Conservation (phyloP, 1,284 basidiomycete species). For the Sporisorium iseilematis-ciliati region DNA sequence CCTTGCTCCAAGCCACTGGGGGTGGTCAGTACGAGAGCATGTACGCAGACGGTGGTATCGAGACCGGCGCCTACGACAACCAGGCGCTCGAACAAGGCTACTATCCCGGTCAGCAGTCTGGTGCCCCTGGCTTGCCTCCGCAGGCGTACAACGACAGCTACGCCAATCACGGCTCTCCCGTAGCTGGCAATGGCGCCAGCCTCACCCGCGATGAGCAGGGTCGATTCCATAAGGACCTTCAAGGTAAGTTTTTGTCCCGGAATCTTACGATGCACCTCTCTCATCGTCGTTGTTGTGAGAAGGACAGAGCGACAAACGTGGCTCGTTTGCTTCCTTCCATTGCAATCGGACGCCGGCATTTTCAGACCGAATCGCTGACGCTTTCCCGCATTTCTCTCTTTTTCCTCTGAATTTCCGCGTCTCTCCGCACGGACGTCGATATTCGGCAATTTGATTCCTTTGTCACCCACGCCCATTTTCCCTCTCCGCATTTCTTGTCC, state of each 20-base stretch:
- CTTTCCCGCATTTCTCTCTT: slow-evolving; percentile 2
- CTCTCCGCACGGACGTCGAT: slow-evolving; percentile 10
- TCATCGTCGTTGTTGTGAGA: background rate
- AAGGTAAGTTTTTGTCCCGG: slow-evolving; percentile 32
- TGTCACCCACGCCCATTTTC: slow-evolving; percentile 3
- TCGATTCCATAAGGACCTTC: slow-evolving; percentile 46
- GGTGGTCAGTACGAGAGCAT: slow-evolving; percentile 57
- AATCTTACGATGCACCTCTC: too few relatives aligned
- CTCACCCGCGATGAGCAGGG: slow-evolving; percentile 46
- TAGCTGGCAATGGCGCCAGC: slow-evolving; percentile 31
- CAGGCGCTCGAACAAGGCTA: slow-evolving; percentile 39
- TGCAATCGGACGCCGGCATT: background rate
- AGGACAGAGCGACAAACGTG: background rate
- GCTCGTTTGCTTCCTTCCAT: background rate
- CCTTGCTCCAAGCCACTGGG: slow-evolving; percentile 48
- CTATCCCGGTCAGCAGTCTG: slow-evolving; percentile 27
- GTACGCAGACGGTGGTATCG: slow-evolving; percentile 45
- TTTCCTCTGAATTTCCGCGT: background rate
- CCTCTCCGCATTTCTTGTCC: background rate
- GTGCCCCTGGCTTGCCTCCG: slow-evolving; percentile 13
- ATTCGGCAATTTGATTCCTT: background rate
- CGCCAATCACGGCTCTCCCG: slow-evolving; percentile 27
- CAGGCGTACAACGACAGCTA: slow-evolving; percentile 24
- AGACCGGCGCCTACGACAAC: slow-evolving; percentile 40
- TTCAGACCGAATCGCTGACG: background rate